Base-by-base conservation (phyloP, 345 rosid genomes). In the Microcos paniculata region DNA sequence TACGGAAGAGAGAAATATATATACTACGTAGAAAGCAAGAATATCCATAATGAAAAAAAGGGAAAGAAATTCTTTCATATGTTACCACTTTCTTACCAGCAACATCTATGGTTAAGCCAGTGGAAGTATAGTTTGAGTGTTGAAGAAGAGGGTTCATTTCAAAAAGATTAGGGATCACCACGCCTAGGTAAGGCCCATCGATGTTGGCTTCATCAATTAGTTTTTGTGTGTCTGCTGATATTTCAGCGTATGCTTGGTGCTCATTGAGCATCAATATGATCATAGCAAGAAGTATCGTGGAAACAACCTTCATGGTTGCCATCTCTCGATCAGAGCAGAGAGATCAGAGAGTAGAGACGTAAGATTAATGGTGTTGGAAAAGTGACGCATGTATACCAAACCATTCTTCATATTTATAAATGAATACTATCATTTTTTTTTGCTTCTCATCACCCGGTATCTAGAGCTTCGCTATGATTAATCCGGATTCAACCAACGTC, bases 81-180 rank as follows among this genome's bases (percentile, higher is more conserved):
- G 6, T 35, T 35, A 2, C 40, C 6, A 35, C 40, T 35, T 2
- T 35, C 40, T 35, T 35, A 35, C 78, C 78, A 51, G 78, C 9
- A 65, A 75, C 12, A 75, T 65, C 72, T 4, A 75, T 64, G 72
- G 63, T 46, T 3, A 35, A 31, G 26, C 53, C 28, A 33, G 49
- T 8, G 23, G 80, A 61, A 13, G 45, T 59, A 28, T 23, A 78
- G 62, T 45, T 62, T 21, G 76, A 71, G 38, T 68, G 68, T 26
- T 62, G 76, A 62, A 78, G 80, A 63, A 78, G 80, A 71, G 80
- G 80, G 72, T 63, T 63, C 76, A 78, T 62, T 53, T 78, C 80
- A 42, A 71, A 78, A 48, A 63, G 62, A 72, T 71, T 78, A 18
- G 80, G 80, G 14, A 78, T 53, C 19, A 78, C 72, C 63, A 78